phyloP scores from a whole-genome alignment of 2,329 filamentous ascomycete genomes.

The Lasiodiplodia sp. region DNA sequence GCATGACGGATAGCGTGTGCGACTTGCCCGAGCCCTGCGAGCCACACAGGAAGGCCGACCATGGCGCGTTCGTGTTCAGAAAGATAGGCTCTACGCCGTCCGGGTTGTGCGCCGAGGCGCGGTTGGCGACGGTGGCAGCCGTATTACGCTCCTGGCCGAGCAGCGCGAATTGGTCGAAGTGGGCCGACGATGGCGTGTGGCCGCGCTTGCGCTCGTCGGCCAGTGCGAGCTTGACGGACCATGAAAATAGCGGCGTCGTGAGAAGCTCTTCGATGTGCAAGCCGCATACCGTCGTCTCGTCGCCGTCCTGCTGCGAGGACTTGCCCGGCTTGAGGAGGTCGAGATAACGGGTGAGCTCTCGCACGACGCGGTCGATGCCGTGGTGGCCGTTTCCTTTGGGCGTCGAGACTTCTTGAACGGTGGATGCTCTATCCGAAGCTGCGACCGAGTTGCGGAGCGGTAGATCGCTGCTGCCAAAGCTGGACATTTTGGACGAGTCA shows the following conservation, averaged over 20 bases:
- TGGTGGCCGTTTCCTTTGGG: too few relatives aligned
- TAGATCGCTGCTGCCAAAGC: not conserved
- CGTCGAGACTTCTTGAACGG: not conserved
- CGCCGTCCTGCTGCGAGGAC: not conserved
- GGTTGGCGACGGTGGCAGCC: too few relatives aligned
- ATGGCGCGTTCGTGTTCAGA: slow-evolving; percentile 63
- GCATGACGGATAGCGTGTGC: slow-evolving; percentile 65
- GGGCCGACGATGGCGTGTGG: not conserved
- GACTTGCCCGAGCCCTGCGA: slow-evolving; percentile 69
- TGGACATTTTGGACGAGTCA: not conserved
- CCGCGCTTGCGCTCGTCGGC: slow-evolving; percentile 7
- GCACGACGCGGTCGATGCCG: slow-evolving; percentile 17
- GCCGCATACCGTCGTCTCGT: not conserved
- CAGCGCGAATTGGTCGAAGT: slow-evolving; percentile 27
- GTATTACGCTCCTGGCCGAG: slow-evolving; percentile 19
- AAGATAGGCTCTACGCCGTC: slow-evolving; percentile 44
- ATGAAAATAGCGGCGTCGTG: slow-evolving; percentile 25
- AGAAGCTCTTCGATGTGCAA: slow-evolving; percentile 24
- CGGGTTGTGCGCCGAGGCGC: not conserved
- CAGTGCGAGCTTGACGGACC: slow-evolving; percentile 22
- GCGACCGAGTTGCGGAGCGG: slow-evolving; percentile 1
- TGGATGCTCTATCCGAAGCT: slow-evolving; percentile 1
- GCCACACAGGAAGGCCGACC: slow-evolving; percentile 68
- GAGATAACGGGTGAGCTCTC: slow-evolving; percentile 20
- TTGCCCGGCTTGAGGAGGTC: not conserved